Conservation (phyloP, 106 monocot species). For the Allium fistulosum region DNA sequence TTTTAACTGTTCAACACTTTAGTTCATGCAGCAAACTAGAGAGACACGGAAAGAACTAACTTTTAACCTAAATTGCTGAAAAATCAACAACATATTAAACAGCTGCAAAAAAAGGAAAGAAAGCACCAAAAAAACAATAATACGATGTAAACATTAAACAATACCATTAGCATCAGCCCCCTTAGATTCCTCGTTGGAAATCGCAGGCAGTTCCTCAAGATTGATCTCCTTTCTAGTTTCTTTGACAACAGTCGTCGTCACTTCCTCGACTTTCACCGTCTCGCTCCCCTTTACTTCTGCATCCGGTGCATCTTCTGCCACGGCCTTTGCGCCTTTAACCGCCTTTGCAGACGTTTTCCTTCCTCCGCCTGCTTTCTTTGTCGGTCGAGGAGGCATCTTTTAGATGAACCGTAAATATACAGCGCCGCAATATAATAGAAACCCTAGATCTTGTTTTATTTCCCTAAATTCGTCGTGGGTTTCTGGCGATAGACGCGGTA, state of each 20-base stretch:
- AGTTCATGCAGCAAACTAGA: background rate
- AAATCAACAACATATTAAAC: background rate
- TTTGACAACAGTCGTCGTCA: background rate
- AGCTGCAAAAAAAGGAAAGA: background rate
- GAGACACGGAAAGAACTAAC: background rate
- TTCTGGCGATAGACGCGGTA: no score
- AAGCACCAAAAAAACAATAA: background rate
- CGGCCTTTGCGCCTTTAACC: no score
- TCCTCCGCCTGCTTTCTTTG: no score
- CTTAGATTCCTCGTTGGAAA: background rate
- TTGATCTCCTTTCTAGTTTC: constrained; percentile 5
- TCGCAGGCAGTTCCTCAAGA: background rate
- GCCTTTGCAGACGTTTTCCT: no score
- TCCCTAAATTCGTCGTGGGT: no score
- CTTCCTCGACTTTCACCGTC: constrained; percentile 11
- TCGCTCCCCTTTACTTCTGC: constrained; percentile 13
- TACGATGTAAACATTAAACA: background rate
- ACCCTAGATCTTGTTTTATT: no score
- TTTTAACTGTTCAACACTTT: no score
- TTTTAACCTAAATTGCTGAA: background rate
- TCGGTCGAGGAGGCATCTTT: no score
- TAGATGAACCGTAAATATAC: no score
- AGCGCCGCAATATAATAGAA: no score
- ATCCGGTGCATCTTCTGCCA: background rate
- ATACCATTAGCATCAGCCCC: background rate